Evolutionary conservation across 2,329 filamentous ascomycete genomes (phyloP).

Genomic region (Teratosphaeria zuluensis): DNA sequence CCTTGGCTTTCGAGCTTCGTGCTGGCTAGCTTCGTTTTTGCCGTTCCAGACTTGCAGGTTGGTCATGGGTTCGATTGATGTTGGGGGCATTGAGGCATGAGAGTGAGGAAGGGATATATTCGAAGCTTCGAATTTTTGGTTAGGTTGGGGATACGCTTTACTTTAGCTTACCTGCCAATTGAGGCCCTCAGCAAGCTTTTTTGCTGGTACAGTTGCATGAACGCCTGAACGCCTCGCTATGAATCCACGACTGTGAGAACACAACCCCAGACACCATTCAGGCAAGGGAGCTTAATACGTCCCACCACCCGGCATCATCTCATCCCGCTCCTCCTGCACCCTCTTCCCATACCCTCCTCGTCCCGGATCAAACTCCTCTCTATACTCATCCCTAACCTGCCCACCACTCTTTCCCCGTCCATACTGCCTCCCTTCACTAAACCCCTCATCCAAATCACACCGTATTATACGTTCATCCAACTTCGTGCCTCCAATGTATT

Average conservation of each 20-base stretch:
- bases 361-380: slow-evolving; percentile 92
- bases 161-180: too few relatives aligned
- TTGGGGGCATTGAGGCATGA: too few relatives aligned
- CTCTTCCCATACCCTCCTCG: slow-evolving; percentile 81
- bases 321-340: slow-evolving; percentile 49
- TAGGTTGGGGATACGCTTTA: too few relatives aligned
- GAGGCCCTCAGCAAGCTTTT: too few relatives aligned
- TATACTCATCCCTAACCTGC: slow-evolving; percentile 94
- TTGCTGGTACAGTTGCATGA: not conserved
- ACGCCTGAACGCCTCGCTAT: not conserved
- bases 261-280: too few relatives aligned
- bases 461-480: slow-evolving; percentile 94
- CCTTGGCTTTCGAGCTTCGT: too few relatives aligned
- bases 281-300: too few relatives aligned
- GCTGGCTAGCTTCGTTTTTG: too few relatives aligned
- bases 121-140: too few relatives aligned
- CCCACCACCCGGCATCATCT: not conserved
- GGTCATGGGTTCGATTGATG: too few relatives aligned
- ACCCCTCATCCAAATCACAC: slow-evolving; percentile 90
- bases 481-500: slow-evolving; percentile 96
- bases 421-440: slow-evolving; percentile 92
- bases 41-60: too few relatives aligned
- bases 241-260: not conserved
- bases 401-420: slow-evolving; percentile 89
- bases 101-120: too few relatives aligned